Base-by-base conservation (phyloP, 768 basidiomycete species). In the Naganishia kalamii region DNA sequence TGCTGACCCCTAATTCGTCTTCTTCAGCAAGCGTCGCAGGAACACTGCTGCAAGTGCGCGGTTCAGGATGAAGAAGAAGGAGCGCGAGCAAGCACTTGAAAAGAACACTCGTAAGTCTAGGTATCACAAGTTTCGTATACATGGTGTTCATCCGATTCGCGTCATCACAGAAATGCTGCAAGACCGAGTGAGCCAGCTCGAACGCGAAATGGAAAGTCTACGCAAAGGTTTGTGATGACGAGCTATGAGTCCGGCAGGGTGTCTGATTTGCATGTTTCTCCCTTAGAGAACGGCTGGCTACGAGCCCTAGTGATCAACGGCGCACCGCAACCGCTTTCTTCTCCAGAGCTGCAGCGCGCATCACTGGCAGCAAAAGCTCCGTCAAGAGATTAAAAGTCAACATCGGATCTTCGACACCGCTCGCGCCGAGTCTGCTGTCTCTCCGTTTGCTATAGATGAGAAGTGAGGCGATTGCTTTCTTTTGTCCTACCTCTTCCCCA, bases 51-150 rank as follows among this genome's bases (percentile, higher is more conserved):
- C 76, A 12, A 72, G 71, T 21, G 76, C 76, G 17, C 50, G 76
- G 59, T 77, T 77, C 69, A 68, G 76, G 61, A 69, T 73, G 51
- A 77, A 77, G 71, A 77, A 77, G 71, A 77, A 77, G 73, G 76
- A 77, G 69, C 62, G 76, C 44, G 76, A 77, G 51, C 74, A 76
- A 60, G 71, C 72, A 0, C 25, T 77, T 1, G 76, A 77, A 43
- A 59, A 41, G 62, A 46, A 63, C 47, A 60, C 60, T 57, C 33
- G 54, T 57, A 57, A 13, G 54, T 57, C 13, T 35, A n/a, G n/a
- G n/a, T n/a, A n/a, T n/a, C n/a, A n/a, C n/a, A n/a, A n/a, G n/a
- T n/a, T n/a, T n/a, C n/a, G n/a, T n/a, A n/a, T n/a, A n/a, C n/a
- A n/a, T 27, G 40, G 33, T 25, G 2, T 23, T 17, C 21, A 30